Percentiles rank a stretch among this genome's conserved stretches.
Conservation (phyloP, 1,139 yeast species). For the Pichia sp. region DNA sequence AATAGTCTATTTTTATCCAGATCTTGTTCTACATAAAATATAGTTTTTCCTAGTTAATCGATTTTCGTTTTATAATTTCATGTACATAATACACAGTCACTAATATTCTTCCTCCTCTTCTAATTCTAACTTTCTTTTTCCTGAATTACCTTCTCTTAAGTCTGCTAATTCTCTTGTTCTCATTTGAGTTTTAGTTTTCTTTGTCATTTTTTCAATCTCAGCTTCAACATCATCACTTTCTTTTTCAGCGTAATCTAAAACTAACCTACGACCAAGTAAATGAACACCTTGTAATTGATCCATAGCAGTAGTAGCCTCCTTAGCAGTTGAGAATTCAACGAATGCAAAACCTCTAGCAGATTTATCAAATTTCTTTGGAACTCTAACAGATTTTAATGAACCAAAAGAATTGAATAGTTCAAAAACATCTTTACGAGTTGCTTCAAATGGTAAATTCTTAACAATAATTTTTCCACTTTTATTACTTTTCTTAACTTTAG, state of each 20-base stretch:
- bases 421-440: conserved; percentile 83
- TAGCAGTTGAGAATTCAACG: conserved; percentile 80
- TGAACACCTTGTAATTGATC: conserved; percentile 92
- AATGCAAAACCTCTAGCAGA: conserved; percentile 97
- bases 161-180: conserved; percentile 70
- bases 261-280: conserved; percentile 89
- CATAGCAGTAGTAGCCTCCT: conserved; percentile 97
- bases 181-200: conserved; percentile 74
- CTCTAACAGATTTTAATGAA: conserved; percentile 86
- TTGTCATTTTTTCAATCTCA: conserved; percentile 85
- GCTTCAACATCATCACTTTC: conserved; percentile 81
- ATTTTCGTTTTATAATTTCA: not conserved
- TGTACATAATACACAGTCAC: not conserved
- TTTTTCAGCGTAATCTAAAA: conserved; percentile 88
- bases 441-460: conserved; percentile 96
- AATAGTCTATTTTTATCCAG: conserved; percentile 11
- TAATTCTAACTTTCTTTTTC: conserved; percentile 60
- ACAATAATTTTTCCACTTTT: conserved; percentile 74
- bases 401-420: conserved; percentile 93
- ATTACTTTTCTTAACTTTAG: conserved; percentile 30
- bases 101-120: conserved; percentile 28
- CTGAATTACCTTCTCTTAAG: conserved; percentile 50
- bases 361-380: conserved; percentile 92
- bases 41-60: not conserved
- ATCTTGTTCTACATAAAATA: too few relatives aligned